Evolutionary conservation across 2,329 filamentous ascomycete genomes (phyloP), one percentile per base, ranked within the genome.

Genomic region (Monosporascus sp.): DNA sequence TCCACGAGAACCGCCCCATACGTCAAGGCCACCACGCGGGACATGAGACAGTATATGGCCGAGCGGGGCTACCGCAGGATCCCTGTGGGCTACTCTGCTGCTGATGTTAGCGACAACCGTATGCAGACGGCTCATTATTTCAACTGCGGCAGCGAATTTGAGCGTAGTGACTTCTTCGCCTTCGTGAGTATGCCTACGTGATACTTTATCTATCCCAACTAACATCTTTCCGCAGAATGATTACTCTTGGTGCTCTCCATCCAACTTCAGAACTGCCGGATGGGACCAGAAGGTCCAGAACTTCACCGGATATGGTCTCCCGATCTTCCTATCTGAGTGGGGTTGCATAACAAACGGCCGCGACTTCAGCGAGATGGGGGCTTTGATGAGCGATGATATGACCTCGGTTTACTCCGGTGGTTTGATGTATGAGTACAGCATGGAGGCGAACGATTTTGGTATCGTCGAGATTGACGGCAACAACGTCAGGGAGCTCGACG

Each of bases 241-340:
- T 73, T 93, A 93, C 75, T 92, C 89, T 2, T 93, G 87, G 87
- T 93, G 89, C 72, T 85, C 61, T 25, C 79, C 86, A 58, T 85
- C 84, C 47, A 78, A 83, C 61, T 92, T 88, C 75, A 69, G 72
- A 47, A 76, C 72, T 46, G 87, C 91, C 41, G 90, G 89, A 61
- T 97, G 91, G 90, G 82, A 90, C 70, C 72, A 87, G 68, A 96
- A 96, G 81, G 91, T 96, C 57, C 80, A 88, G 78, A 90, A 88
- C 75, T 96, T 93, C 73, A 85, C 82, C 58, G 83, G 88, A 70
- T 96, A 96, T 70, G 90, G 90, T 63, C 77, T 96, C 51, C 90
- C 92, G 54, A 87, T 96, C 66, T 97, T 96, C 83, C 81, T 99
- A 51, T 97, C 92, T 49, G 94, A 97, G 72, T 97, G 88, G 68